Evolutionary conservation across 2,329 filamentous ascomycete genomes (phyloP).

Genomic region (Metarhizium sp.): DNA sequence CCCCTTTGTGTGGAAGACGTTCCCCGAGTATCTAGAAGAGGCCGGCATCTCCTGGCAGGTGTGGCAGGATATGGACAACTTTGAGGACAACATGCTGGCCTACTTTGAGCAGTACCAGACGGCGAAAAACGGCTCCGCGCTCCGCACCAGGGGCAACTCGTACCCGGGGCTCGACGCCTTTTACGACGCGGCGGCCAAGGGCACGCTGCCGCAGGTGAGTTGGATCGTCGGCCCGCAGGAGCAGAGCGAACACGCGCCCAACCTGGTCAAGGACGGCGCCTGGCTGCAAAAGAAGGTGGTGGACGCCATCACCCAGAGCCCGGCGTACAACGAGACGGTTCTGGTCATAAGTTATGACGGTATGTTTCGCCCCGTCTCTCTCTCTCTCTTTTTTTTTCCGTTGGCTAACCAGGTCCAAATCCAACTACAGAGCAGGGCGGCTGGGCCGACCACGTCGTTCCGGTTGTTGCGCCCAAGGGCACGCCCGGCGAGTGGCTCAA

Average conservation of each 20-base stretch:
- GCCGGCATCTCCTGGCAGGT: constrained; percentile 40
- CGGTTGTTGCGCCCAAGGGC: constrained; percentile 34
- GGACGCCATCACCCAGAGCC: constrained; percentile 36
- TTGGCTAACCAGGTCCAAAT: background rate
- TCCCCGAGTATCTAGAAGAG: constrained; percentile 36
- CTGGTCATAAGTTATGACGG: constrained; percentile 44
- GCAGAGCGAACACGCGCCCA: constrained; percentile 33
- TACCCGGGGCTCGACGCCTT: constrained; percentile 38
- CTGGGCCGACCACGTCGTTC: constrained; percentile 42
- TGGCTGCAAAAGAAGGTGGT: constrained; percentile 47
- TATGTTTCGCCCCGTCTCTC: constrained; percentile 9
- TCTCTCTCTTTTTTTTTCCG: no score
- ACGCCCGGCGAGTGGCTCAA: constrained; percentile 42
- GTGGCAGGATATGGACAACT: constrained; percentile 39
- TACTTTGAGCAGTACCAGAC: constrained; percentile 20
- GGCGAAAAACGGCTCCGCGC: constrained; percentile 7
- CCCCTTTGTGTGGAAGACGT: constrained; percentile 41
- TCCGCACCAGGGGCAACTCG: constrained; percentile 21
- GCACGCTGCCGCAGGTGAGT: constrained; percentile 39
- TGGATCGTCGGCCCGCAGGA: constrained; percentile 45
- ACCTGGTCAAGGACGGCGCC: constrained; percentile 41
- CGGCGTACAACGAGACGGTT: constrained; percentile 36
- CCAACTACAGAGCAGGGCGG: constrained; percentile 36
- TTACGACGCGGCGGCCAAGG: constrained; percentile 36
- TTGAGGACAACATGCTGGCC: constrained; percentile 42